Conservation (phyloP, 2,329 filamentous ascomycete genomes). For the Hymenoscyphus infarciens region DNA sequence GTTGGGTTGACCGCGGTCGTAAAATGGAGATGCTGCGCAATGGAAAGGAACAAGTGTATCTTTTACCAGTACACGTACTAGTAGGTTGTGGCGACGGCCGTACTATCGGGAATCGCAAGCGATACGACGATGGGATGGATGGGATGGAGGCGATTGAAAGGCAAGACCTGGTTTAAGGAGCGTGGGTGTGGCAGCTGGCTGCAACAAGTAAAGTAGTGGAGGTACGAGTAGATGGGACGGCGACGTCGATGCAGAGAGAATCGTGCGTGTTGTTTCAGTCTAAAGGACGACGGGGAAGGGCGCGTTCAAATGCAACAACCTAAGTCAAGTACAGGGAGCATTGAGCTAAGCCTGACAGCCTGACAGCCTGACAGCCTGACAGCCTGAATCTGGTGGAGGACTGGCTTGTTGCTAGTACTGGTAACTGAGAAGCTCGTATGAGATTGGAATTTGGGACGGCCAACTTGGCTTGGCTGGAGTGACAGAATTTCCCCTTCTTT, state of each 20-base stretch:
- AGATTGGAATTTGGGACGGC: no score
- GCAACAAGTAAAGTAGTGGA: background rate
- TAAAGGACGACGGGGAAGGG: background rate
- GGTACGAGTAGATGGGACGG: constrained; percentile 2
- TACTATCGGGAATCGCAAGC: background rate
- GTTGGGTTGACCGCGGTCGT: background rate
- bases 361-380: background rate
- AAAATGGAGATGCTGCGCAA: background rate
- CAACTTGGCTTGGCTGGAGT: background rate
- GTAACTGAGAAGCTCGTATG: no score
- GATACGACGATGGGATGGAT: background rate
- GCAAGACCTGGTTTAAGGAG: constrained; percentile 1
- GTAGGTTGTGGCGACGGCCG: constrained; percentile 2
- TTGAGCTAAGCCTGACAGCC: background rate
- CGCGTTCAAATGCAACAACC: background rate
- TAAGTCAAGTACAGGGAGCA: constrained; percentile 1
- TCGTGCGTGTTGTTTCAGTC: constrained; percentile 1
- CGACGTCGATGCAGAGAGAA: background rate
- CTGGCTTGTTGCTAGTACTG: no score
- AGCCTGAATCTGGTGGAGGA: background rate
- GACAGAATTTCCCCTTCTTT: background rate
- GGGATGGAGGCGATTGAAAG: background rate
- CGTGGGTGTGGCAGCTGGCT: background rate
- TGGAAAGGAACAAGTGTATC: background rate
- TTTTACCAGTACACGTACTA: background rate